Evolutionary conservation across 2,329 filamentous ascomycete genomes (phyloP), one percentile per base, ranked within the genome.

Genomic region (Fusarium verticillioides): DNA sequence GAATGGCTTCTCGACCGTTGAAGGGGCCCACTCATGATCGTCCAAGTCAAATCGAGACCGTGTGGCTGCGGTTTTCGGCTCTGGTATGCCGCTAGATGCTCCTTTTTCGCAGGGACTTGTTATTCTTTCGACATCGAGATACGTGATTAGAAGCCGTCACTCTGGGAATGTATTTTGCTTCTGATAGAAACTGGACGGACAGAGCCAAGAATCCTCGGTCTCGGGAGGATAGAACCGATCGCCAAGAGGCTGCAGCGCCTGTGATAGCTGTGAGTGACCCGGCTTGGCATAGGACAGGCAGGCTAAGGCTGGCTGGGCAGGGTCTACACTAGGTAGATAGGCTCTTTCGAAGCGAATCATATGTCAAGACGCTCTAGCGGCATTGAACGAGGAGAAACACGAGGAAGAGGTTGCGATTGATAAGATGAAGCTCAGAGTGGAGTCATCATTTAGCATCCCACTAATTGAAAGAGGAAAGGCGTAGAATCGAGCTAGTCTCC

Each of bases 1-100:
- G 63, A 74, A 62, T 69, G 52, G 63, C 71, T 74, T 74, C 71
- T 72, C 67, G 71, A 74, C 71, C 67, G 67, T 66, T 72, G 37
- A 57, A 53, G 52, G 63, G 63, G 63, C 50, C 71, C 71, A 73
- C 71, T 18, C 12, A 40, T 46, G 36, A 53, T 61, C 43, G 59
- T 49, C 49, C 39, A 67, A 59, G 28, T 47, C 50, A 46, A 26
- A 57, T 70, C 39, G 49, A 40, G 40, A 68, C 59, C 66, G 62
- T 62, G 64, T 59, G 53, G 63, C 50, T 73, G 62, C 54, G 47
- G 49, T 44, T 66, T 40, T 75, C 70, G 75, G 75, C 65, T 75
- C 53, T 66, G 69, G 54, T 50, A 59, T 77, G 75, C 74, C 72
- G 67, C 65, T n/a, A 44, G 61, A 63, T 73, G 63, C 73, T 70